Base-by-base conservation (phyloP, 192 early-diverging fungal genomes). In the Kappamyces sp. region DNA sequence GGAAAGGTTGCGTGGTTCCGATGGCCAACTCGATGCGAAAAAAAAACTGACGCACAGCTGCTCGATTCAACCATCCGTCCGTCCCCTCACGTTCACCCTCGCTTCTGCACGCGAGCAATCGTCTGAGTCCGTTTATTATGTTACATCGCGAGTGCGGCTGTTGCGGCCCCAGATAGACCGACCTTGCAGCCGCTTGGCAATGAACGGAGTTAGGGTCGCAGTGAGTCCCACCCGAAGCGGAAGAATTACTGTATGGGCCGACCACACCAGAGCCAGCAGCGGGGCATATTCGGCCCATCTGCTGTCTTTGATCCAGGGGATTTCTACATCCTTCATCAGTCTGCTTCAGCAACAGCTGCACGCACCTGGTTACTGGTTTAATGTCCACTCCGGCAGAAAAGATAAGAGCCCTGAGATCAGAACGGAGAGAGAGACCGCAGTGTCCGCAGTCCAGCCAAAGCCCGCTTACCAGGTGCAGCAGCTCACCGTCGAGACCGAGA, bases 191-290 rank as follows among this genome's bases (percentile, higher is more conserved):
- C 38, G 51, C 51, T 53, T 10, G 12, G 63, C 64, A 2, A 74
- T 65, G 10, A 41, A 47, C 10, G 67, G 72, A 2, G 68, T 70
- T 48, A 74, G 53, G 15, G 55, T 40, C 15, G 63, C 71, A 41
- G 67, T 74, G 13, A 74, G 12, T 1, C 67, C 67, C 6, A 66
- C 32, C 34, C 72, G 50, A 34, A 66, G 44, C 44, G 72, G 72
- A 9, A 66, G 55, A 8, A 64, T 66, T 23, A 74, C 31, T 33
- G 67, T 74, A 42, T 74, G 72, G 1, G 65, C 65, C 4, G 58
- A 41, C 54, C 54, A 55, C 34, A 70, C 54, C 15, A 61, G 65
- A 40, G 47, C 54, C 34, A 62, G 55, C 5, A 67, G 9, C 4
- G 67, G 53, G 33, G 66, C n/a, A 46, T 46, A 10, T n/a, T 9